phyloP scores from a whole-genome alignment of 148 eudicot species.

The Cornus suecica region DNA sequence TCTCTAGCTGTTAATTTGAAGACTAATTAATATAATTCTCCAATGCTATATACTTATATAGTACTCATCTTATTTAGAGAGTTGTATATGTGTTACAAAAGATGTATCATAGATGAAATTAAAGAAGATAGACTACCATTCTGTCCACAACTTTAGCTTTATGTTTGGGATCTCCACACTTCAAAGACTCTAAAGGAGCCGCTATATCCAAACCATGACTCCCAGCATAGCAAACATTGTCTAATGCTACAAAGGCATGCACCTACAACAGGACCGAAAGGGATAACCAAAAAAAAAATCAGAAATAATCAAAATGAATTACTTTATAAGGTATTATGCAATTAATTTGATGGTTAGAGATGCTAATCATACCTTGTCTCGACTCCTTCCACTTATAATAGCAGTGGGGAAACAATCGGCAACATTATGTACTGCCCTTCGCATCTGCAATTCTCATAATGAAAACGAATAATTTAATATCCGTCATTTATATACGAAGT shows the following conservation, averaged over 20 bases:
- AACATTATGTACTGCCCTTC: constrained; percentile 41
- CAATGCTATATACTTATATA: too few relatives aligned
- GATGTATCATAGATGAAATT: too few relatives aligned
- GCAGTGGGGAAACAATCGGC: constrained; percentile 59
- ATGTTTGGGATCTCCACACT: constrained; percentile 27
- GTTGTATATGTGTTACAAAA: too few relatives aligned
- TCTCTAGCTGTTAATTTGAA: neutral
- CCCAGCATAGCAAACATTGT: constrained; percentile 58
- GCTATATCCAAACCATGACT: constrained; percentile 69
- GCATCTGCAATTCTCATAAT: constrained; percentile 43
- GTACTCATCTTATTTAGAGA: too few relatives aligned
- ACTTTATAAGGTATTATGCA: neutral
- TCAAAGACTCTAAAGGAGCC: constrained; percentile 42
- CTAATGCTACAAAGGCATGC: constrained; percentile 47
- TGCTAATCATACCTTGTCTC: constrained; percentile 40
- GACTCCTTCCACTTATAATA: constrained; percentile 63
- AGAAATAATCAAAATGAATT: neutral
- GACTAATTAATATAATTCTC: too few relatives aligned
- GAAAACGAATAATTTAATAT: neutral
- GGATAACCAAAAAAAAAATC: neutral
- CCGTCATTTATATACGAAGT: too few relatives aligned
- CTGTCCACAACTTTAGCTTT: constrained; percentile 29
- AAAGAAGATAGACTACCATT: constrained; percentile 34
- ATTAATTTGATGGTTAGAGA: neutral
- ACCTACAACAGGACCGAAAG: constrained; percentile 27